A percentile compares a stretch with the other conserved stretches of the same genome.
Conservation (phyloP, 1,284 basidiomycete species). For the Ustilago vetiveriae region DNA sequence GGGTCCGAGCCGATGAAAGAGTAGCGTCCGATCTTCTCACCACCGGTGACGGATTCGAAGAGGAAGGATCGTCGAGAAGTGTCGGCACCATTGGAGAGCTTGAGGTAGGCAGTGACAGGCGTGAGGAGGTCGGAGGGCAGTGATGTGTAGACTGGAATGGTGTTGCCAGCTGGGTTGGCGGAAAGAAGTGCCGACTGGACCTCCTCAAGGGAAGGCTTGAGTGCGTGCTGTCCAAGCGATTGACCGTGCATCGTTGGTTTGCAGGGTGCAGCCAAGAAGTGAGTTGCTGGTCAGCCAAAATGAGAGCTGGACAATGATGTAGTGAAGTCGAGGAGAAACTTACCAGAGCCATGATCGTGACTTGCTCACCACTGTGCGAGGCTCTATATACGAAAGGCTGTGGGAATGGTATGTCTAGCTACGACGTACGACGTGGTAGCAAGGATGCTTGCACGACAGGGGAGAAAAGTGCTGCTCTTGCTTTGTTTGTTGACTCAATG, state of each 20-base stretch:
- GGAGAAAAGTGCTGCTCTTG: no score
- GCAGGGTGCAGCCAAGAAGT: background rate
- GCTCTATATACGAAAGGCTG: conserved; percentile 3
- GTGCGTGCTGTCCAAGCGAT: conserved; percentile 32
- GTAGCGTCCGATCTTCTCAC: conserved; percentile 90
- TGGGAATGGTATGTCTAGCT: no score
- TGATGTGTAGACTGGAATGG: conserved; percentile 89
- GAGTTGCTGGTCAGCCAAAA: conserved; percentile 1
- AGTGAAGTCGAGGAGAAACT: conserved; percentile 1
- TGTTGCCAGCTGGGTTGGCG: conserved; percentile 74
- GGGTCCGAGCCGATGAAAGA: conserved; percentile 97
- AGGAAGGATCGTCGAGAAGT: conserved; percentile 67
- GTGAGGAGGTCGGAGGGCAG: conserved; percentile 95
- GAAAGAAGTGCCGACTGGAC: conserved; percentile 57
- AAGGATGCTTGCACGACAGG: background rate
- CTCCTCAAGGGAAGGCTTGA: conserved; percentile 57
- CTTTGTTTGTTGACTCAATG: no score
- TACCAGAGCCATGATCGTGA: conserved; percentile 39
- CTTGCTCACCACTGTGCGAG: conserved; percentile 7
- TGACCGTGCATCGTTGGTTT: conserved; percentile 4
- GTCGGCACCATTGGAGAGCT: conserved; percentile 88
- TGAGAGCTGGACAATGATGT: background rate
- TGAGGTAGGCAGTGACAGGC: conserved; percentile 94
- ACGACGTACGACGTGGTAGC: background rate
- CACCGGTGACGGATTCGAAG: conserved; percentile 76